A percentile compares a stretch with the other conserved stretches of the same genome.
phyloP scores from a whole-genome alignment of 1,139 yeast species.

The Barnettozyma hawaiiensis region DNA sequence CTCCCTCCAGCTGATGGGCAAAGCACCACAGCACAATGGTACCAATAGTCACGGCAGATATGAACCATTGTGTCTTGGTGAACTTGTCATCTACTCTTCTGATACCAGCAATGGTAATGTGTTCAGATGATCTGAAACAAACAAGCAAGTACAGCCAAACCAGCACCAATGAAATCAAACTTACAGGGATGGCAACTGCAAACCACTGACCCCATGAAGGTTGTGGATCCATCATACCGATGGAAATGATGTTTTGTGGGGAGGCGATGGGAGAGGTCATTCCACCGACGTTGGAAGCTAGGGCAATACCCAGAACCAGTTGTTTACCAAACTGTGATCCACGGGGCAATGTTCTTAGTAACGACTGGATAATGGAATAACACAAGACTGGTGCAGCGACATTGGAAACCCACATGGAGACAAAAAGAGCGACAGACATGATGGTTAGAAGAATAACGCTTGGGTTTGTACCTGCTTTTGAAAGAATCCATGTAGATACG shows the following conservation, averaged over 20 bases:
- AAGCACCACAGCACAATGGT: conserved; percentile 88
- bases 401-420: conserved; percentile 93
- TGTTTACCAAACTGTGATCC: conserved; percentile 77
- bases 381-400: conserved; percentile 95
- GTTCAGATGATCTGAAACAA: conserved; percentile 58
- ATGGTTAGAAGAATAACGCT: conserved; percentile 66
- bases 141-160: conserved; percentile 69
- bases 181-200: conserved; percentile 75
- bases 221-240: conserved; percentile 79
- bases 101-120: conserved; percentile 43
- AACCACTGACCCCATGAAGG: conserved; percentile 98
- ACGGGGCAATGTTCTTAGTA: conserved; percentile 74
- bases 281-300: conserved; percentile 90
- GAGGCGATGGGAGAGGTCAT: conserved; percentile 96
- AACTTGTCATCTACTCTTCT: conserved; percentile 61
- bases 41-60: conserved; percentile 54
- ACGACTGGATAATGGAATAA: conserved; percentile 83
- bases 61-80: conserved; percentile 67
- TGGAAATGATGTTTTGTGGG: conserved; percentile 89
- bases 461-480: conserved; percentile 85
- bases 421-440: conserved; percentile 79
- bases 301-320: conserved; percentile 80
- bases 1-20: conserved; percentile 57
- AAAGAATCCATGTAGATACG: conserved; percentile 71
- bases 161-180: conserved; percentile 51